A percentile compares a stretch with the other conserved stretches of the same genome.
Conservation (phyloP, 2,329 filamentous ascomycete genomes). For the Fusarium guadeloupense region DNA sequence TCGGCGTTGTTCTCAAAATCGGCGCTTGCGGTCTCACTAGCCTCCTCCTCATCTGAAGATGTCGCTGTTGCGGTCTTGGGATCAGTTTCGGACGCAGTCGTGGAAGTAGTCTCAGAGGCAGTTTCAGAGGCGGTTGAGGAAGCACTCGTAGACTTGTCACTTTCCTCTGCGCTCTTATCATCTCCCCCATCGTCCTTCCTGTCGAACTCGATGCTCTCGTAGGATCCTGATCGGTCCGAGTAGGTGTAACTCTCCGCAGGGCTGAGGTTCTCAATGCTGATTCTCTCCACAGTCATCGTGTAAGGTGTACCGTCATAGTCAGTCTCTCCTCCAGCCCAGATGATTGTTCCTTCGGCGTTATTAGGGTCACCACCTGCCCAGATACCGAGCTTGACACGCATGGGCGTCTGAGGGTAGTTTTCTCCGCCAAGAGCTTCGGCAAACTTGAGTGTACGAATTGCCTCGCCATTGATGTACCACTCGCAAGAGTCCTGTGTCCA, state of each 20-base stretch:
- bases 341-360: constrained; percentile 65
- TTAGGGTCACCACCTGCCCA: constrained; percentile 56
- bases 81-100: background rate
- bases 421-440: constrained; percentile 59
- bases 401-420: constrained; percentile 74
- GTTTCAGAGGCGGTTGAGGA: background rate
- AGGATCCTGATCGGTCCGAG: constrained; percentile 38
- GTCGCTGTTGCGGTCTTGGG: constrained; percentile 4
- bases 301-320: constrained; percentile 58
- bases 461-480: constrained; percentile 66
- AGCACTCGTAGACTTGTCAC: background rate
- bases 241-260: constrained; percentile 48
- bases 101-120: background rate
- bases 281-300: constrained; percentile 64
- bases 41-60: background rate
- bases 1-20: constrained; percentile 20
- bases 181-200: constrained; percentile 8
- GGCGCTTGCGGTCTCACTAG: background rate
- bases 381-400: constrained; percentile 70
- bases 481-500: constrained; percentile 68
- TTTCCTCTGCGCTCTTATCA: background rate
- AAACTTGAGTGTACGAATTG: constrained; percentile 43
- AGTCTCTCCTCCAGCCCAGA: constrained; percentile 71
- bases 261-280: constrained; percentile 55
- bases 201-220: constrained; percentile 38